phyloP scores from a whole-genome alignment of 2,329 filamentous ascomycete species.

The Xylaria sp. region DNA sequence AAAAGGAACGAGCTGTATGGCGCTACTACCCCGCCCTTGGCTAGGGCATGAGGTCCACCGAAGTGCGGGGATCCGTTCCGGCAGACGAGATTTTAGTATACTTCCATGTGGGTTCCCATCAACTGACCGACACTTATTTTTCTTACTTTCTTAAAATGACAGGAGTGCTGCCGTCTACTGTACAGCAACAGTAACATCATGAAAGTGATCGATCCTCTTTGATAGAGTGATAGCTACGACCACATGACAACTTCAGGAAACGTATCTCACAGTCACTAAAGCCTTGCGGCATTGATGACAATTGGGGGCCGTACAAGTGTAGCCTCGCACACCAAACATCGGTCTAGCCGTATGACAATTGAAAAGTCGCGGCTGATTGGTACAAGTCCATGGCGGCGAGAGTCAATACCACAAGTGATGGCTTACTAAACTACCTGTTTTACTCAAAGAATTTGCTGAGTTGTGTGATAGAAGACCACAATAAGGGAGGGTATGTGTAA shows the following conservation, averaged over 20 bases:
- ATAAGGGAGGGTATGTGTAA: too few species aligned
- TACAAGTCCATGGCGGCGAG: background rate
- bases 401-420: background rate
- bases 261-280: background rate
- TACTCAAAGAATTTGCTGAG: background rate
- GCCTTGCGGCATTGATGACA: background rate
- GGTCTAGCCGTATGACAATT: background rate
- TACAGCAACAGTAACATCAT: too few species aligned
- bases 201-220: background rate
- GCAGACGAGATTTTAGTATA: conserved; percentile 9
- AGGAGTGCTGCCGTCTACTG: background rate
- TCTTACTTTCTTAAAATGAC: conserved; percentile 1
- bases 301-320: background rate
- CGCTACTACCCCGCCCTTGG: conserved; percentile 21
- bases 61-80: conserved; percentile 22
- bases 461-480: background rate
- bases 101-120: background rate
- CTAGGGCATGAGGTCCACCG: background rate
- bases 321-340: background rate
- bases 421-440: conserved; percentile 9
- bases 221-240: background rate
- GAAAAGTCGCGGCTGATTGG: background rate
- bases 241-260: background rate
- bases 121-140: conserved; percentile 1
- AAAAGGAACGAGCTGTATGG: background rate